A percentile compares a stretch with the other conserved stretches of the same genome.
phyloP scores from a whole-genome alignment of 202 grass and related monocot genomes.

The Setaria italica region DNA sequence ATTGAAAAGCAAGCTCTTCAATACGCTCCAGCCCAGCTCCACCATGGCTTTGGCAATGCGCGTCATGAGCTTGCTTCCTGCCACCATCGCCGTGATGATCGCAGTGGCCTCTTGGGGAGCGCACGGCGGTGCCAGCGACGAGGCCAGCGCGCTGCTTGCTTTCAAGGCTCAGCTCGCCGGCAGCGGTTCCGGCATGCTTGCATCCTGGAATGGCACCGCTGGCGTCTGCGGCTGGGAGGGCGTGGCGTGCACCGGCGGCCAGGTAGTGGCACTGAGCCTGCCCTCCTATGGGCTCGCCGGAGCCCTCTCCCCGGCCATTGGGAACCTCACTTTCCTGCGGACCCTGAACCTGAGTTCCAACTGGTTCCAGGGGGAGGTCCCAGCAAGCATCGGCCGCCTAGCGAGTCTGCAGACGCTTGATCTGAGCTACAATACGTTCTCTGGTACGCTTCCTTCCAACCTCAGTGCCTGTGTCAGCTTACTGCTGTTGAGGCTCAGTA shows the following conservation, averaged over 20 bases:
- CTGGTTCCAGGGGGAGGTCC: constrained; percentile 9
- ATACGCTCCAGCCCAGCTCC: no score
- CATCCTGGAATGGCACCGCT: neutral
- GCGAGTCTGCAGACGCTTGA: constrained; percentile 24
- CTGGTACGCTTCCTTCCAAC: constrained; percentile 22
- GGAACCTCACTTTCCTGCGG: constrained; percentile 40
- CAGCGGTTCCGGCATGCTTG: neutral
- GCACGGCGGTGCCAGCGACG: neutral
- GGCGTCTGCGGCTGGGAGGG: constrained; percentile 37
- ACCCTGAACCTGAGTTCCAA: constrained; percentile 49
- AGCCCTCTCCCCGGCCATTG: constrained; percentile 28
- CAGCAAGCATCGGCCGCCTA: constrained; percentile 24
- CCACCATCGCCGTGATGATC: neutral
- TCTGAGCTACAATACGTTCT: constrained; percentile 38
- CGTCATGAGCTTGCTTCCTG: neutral
- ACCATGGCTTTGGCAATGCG: neutral
- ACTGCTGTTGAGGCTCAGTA: neutral
- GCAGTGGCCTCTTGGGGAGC: neutral
- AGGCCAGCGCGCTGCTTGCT: neutral
- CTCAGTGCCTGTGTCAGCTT: constrained; percentile 39
- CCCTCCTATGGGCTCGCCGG: neutral
- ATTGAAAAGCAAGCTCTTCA: neutral
- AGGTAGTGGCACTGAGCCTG: constrained; percentile 32
- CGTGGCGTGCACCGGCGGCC: neutral
- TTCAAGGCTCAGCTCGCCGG: neutral